These are phyloP conservation scores for Backusella mclennaniae DNA, from an alignment of 192 early-diverging fungal species.

Conservation along the genomic window DNA sequence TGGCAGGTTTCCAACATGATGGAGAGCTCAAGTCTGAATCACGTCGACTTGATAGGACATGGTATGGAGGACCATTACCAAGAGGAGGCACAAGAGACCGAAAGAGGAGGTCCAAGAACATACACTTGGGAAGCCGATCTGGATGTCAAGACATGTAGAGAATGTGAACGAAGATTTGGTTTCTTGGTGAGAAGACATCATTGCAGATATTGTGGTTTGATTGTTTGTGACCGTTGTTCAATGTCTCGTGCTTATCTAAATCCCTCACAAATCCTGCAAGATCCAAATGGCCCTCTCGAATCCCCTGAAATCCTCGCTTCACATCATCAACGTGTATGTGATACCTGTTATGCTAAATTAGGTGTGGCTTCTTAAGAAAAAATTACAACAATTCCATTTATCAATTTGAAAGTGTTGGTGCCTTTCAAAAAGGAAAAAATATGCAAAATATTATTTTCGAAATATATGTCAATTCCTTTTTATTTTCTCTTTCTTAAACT, in stretches of 20 bases:
- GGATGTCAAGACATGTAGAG: conserved; percentile 64
- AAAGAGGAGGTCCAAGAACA: neutral
- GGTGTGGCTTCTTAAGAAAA: conserved; percentile 3
- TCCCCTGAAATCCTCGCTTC: conserved; percentile 20
- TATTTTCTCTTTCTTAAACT: neutral
- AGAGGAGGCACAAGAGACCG: neutral
- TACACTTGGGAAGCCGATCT: conserved; percentile 87
- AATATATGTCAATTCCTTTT: neutral
- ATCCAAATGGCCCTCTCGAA: conserved; percentile 32
- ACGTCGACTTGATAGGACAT: conserved; percentile 4
- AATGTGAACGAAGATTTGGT: conserved; percentile 69
- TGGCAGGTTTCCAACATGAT: neutral
- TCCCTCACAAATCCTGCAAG: conserved; percentile 44
- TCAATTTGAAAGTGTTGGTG: neutral
- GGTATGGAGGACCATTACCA: neutral
- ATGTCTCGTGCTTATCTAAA: conserved; percentile 53
- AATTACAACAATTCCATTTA: too few relatives aligned
- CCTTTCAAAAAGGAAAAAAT: neutral
- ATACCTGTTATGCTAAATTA: conserved; percentile 37
- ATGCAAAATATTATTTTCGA: neutral
- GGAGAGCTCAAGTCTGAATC: neutral
- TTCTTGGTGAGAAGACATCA: conserved; percentile 85
- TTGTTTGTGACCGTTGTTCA: conserved; percentile 84
- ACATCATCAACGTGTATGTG: conserved; percentile 35
- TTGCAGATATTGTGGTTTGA: conserved; percentile 86